Base-by-base conservation (phyloP, 2,329 filamentous ascomycete species). In the Diaporthe destruens region DNA sequence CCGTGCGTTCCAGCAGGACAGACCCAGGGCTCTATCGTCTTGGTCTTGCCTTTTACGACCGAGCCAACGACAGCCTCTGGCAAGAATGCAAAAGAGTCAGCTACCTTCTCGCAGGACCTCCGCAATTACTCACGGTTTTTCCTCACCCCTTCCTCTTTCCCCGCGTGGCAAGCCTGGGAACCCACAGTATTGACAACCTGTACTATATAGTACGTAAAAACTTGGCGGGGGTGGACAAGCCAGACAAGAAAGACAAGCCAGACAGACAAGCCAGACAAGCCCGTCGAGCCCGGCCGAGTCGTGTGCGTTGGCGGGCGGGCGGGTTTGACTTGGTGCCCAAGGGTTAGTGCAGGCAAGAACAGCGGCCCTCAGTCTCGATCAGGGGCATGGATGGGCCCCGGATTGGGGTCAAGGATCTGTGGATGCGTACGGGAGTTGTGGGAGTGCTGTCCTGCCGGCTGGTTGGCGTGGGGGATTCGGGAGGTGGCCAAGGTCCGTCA, bases 321-420 rank as follows among this genome's bases (percentile, higher is more conserved):
- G 47, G 61, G 61, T 66, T 66, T 66, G 32, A 66, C 61, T 66
- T 66, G 61, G 61, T 66, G 61, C 61, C 61, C 61, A 66, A 66
- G 61, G 39, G 61, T 66, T 53, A 47, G 61, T 47, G 61, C 61
- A 51, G 61, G 32, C n/a, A 66, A 39, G 44, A 49, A 66, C 11
- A 25, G 36, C 56, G 36, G 29, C 7, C 32, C 56, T 66, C 47
- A 66, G 44, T 66, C 44, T 66, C 61, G 61, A 66, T 66, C 61
- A 66, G 61, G 47, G 61, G 61, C n/a, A n/a, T n/a, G 61, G 47
- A 66, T 29, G 47, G 47, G 32, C 20, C 29, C 47, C 32, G 32
- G 47, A 51, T 23, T n/a, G 47, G 56, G 44, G 61, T 39, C 20
- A 53, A 32, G 61, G 39, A 42, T 42, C 39, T 42, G 39, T 18